Conservation (phyloP, 176 grass and related monocot genomes). For the Puccinellia tenuiflora region DNA sequence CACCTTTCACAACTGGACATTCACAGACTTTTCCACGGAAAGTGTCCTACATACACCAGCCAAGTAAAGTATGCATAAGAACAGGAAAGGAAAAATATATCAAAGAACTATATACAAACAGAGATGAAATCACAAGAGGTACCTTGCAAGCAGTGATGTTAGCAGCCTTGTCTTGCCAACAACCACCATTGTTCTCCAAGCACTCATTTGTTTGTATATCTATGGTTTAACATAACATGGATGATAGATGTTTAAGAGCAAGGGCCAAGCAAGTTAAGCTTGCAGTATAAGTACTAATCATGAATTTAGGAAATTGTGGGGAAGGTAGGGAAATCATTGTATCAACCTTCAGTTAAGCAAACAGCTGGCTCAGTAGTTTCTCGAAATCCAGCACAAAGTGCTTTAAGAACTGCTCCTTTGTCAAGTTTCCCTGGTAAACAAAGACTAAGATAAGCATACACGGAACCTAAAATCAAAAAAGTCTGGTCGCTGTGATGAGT, state of each 20-base stretch:
- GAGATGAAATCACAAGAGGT: slow-evolving; percentile 22
- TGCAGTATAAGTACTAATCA: background rate
- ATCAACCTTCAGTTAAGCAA: slow-evolving; percentile 70
- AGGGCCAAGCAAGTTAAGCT: background rate
- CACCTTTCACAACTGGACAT: slow-evolving; percentile 67
- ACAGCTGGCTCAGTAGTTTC: slow-evolving; percentile 76
- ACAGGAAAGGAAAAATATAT: background rate
- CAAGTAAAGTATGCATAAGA: slow-evolving; percentile 7
- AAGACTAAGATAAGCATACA: slow-evolving; percentile 4
- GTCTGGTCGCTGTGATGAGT: background rate
- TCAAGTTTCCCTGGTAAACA: slow-evolving; percentile 58
- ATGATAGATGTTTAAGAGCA: background rate
- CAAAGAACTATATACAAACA: background rate
- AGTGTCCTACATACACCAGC: slow-evolving; percentile 60
- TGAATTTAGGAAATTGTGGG: background rate
- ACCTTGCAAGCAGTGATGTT: slow-evolving; percentile 99
- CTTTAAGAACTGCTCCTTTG: slow-evolving; percentile 66
- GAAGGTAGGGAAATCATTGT: background rate
- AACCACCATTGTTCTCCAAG: slow-evolving; percentile 91
- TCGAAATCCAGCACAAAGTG: slow-evolving; percentile 72
- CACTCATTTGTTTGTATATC: slow-evolving; percentile 99
- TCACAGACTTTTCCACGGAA: slow-evolving; percentile 89
- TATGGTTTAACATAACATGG: slow-evolving; percentile 18
- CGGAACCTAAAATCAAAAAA: background rate
- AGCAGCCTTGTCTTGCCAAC: slow-evolving; percentile 82